phyloP scores from a whole-genome alignment of 2,329 filamentous ascomycete species.

The Xylariaceae sp. region DNA sequence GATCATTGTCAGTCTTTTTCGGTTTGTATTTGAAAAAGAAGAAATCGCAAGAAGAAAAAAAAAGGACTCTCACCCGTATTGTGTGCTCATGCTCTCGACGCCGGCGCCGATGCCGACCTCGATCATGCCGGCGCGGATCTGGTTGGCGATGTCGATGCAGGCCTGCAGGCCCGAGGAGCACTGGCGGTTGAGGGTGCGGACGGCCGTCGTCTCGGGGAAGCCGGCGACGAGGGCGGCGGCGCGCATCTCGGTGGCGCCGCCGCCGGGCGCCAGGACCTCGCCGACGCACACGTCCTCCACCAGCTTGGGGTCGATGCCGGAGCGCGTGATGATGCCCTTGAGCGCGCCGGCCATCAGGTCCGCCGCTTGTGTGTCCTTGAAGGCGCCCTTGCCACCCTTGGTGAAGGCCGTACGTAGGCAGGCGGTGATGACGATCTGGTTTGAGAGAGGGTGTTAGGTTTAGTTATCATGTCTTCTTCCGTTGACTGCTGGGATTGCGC shows the following conservation, averaged over 20 bases:
- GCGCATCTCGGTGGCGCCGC: conserved; percentile 94
- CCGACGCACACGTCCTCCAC: conserved; percentile 94
- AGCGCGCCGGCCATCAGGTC: conserved; percentile 83
- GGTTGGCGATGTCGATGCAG: conserved; percentile 89
- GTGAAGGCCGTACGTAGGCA: conserved; percentile 89
- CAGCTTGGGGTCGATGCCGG: conserved; percentile 77
- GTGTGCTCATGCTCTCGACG: conserved; percentile 90
- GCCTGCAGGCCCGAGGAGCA: conserved; percentile 92
- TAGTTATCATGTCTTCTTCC: no score
- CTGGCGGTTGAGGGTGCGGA: conserved; percentile 86
- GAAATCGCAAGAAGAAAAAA: neutral
- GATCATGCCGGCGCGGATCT: conserved; percentile 87
- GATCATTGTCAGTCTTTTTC: conserved; percentile 5
- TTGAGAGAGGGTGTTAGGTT: neutral
- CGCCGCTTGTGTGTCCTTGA: conserved; percentile 88
- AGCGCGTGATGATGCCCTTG: conserved; percentile 74
- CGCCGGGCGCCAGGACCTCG: conserved; percentile 84
- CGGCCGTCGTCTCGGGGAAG: conserved; percentile 79
- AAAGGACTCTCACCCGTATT: conserved; percentile 81
- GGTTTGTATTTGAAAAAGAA: no score
- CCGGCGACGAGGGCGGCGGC: conserved; percentile 86
- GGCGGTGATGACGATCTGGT: conserved; percentile 79
- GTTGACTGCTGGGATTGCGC: no score
- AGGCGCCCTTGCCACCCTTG: conserved; percentile 85
- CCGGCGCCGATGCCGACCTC: conserved; percentile 91